Conservation (phyloP, 2,329 filamentous ascomycete species). For the Nemania sp. region DNA sequence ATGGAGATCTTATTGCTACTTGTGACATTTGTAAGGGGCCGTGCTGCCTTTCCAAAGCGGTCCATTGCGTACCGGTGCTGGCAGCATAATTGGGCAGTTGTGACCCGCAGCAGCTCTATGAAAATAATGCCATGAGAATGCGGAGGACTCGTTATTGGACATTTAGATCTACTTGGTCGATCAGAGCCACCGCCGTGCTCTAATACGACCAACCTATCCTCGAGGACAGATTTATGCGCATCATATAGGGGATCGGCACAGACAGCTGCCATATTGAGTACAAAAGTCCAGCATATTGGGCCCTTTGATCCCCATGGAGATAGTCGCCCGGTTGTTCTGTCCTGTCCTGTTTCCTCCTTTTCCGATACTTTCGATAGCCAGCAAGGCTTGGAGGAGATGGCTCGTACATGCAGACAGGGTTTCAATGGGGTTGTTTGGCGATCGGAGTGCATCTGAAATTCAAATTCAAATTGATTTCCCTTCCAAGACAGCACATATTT, state of each 20-base stretch:
- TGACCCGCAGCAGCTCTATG: conserved; percentile 29
- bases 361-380: conserved; percentile 37
- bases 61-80: conserved; percentile 32
- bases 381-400: conserved; percentile 36
- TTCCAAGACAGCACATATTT: conserved; percentile 17
- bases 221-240: conserved; percentile 23
- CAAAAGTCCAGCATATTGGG: conserved; percentile 21
- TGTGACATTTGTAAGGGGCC: conserved; percentile 27
- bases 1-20: conserved; percentile 16
- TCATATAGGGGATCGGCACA: conserved; percentile 26
- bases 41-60: conserved; percentile 31
- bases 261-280: conserved; percentile 25
- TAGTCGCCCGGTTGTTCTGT: conserved; percentile 24
- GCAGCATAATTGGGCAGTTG: conserved; percentile 31
- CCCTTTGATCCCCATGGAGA: conserved; percentile 28
- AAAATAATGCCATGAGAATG: conserved; percentile 26
- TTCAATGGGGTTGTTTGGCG: conserved; percentile 41
- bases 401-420: conserved; percentile 40
- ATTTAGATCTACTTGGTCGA: conserved; percentile 26
- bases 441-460: conserved; percentile 42
- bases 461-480: conserved; percentile 40
- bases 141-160: conserved; percentile 24
- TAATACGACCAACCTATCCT: conserved; percentile 17
- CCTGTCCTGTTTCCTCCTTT: conserved; percentile 35
- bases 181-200: conserved; percentile 14